These are phyloP conservation scores for Isabelozyma gotoi DNA, from an alignment of 805 yeast genomes.

Conservation along the genomic window DNA sequence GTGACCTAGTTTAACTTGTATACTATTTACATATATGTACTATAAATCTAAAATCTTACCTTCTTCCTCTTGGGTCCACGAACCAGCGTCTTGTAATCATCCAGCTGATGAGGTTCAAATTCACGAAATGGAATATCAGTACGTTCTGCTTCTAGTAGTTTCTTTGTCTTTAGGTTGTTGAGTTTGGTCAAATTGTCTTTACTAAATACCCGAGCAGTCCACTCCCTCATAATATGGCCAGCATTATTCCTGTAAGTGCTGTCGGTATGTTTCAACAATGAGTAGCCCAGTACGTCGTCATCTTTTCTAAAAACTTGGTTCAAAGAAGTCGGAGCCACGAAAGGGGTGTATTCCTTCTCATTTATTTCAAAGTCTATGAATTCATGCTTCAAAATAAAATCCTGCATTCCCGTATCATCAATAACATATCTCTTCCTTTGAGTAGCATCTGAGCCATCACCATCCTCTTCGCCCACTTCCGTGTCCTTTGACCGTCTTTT, in stretches of 20 bases:
- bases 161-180: not conserved
- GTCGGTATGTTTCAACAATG: not conserved
- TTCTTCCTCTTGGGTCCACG: conserved; percentile 7
- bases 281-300: not conserved
- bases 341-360: conserved; percentile 37
- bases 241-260: not conserved
- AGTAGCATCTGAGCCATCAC: conserved; percentile 9
- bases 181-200: not conserved
- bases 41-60: conserved; percentile 11
- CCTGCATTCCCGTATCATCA: conserved; percentile 60
- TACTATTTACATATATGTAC: not conserved
- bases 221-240: not conserved
- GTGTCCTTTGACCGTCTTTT: conserved; percentile 27
- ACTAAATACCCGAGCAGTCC: not conserved
- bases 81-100: not conserved
- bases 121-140: not conserved
- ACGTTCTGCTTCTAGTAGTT: not conserved
- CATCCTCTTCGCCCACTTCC: conserved; percentile 8
- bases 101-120: not conserved
- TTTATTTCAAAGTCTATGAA: conserved; percentile 36
- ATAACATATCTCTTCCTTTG: conserved; percentile 40
- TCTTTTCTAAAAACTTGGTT: not conserved
- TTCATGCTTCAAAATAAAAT: conserved; percentile 49
- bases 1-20: too few species aligned
- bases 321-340: conserved; percentile 22